Evolutionary conservation across 768 basidiomycete genomes (phyloP).

Genomic region (Mycena galericulata): DNA sequence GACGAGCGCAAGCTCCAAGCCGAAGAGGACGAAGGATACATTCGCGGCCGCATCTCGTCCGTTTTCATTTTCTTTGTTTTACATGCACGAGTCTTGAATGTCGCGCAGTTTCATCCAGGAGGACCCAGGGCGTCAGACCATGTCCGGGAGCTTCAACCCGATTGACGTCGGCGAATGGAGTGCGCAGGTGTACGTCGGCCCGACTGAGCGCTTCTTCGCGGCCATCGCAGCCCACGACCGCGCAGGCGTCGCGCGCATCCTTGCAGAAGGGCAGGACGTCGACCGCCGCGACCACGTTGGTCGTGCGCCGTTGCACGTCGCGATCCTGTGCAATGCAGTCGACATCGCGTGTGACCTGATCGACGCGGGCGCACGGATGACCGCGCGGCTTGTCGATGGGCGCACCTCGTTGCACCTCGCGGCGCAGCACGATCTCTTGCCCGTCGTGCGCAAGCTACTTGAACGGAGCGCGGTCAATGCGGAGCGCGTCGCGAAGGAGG

Average conservation of each 20-base stretch:
- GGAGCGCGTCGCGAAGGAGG: conserved; percentile 41
- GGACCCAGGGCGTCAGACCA: conserved; percentile 70
- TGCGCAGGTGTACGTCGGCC: conserved; percentile 69
- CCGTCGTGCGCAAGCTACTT: conserved; percentile 62
- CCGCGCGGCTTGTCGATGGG: conserved; percentile 68
- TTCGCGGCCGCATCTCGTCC: conserved; percentile 65
- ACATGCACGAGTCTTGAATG: neutral
- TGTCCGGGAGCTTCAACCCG: conserved; percentile 74
- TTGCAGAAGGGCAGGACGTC: conserved; percentile 58
- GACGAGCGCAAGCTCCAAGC: conserved; percentile 66
- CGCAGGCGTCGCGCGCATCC: conserved; percentile 50
- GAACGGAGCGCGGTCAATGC: conserved; percentile 59
- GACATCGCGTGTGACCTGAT: conserved; percentile 65
- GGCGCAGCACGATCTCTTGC: conserved; percentile 57
- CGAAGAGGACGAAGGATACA: conserved; percentile 64
- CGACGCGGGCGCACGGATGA: conserved; percentile 67
- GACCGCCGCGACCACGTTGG: conserved; percentile 72
- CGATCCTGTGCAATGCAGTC: conserved; percentile 58
- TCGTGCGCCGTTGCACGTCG: conserved; percentile 69
- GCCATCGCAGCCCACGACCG: conserved; percentile 64
- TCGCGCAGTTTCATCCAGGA: conserved; percentile 64
- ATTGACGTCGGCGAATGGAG: conserved; percentile 78
- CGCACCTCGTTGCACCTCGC: conserved; percentile 68
- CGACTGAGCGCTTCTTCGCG: conserved; percentile 64
- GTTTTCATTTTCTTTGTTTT: conserved; percentile 34